Conservation (phyloP, 2,329 filamentous ascomycete genomes). For the Rhinocladiella similis region DNA sequence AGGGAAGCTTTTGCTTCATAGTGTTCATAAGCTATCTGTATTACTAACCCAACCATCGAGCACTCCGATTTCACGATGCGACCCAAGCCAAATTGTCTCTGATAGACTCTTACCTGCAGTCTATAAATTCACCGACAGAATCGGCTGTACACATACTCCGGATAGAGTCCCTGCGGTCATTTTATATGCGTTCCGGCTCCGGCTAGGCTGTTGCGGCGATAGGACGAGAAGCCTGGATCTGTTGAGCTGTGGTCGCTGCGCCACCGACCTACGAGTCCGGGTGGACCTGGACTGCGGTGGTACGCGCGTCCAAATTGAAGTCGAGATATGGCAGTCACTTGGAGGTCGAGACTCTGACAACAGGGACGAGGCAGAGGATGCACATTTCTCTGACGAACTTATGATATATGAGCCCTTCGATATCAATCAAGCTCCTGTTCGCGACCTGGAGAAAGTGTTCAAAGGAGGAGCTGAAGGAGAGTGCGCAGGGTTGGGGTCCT, state of each 20-base stretch:
- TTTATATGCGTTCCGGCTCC: constrained; percentile 6
- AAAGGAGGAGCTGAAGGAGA: constrained; percentile 12
- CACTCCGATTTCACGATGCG: constrained; percentile 6
- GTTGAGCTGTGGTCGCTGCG: constrained; percentile 5
- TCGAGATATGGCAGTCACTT: constrained; percentile 15
- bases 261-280: constrained; percentile 16
- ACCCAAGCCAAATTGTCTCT: constrained; percentile 6
- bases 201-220: constrained; percentile 7
- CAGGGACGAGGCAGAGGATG: constrained; percentile 12
- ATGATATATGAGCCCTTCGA: constrained; percentile 6
- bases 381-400: constrained; percentile 1
- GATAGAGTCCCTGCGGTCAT: constrained; percentile 8
- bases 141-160: constrained; percentile 7
- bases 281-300: constrained; percentile 14
- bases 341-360: constrained; percentile 14
- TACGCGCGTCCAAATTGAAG: constrained; percentile 16
- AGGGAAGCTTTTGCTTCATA: constrained; percentile 15
- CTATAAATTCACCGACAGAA: constrained; percentile 3
- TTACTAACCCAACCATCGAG: constrained; percentile 1
- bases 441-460: constrained; percentile 11
- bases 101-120: constrained; percentile 8
- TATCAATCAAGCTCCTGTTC: constrained; percentile 10
- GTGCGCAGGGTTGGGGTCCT: constrained; percentile 2
- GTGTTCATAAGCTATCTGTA: constrained; percentile 14
- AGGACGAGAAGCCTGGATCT: constrained; percentile 11